A percentile compares a stretch with the other conserved stretches of the same genome.
Conservation (phyloP, 1,284 basidiomycete genomes). For the Trametes pubescens region DNA sequence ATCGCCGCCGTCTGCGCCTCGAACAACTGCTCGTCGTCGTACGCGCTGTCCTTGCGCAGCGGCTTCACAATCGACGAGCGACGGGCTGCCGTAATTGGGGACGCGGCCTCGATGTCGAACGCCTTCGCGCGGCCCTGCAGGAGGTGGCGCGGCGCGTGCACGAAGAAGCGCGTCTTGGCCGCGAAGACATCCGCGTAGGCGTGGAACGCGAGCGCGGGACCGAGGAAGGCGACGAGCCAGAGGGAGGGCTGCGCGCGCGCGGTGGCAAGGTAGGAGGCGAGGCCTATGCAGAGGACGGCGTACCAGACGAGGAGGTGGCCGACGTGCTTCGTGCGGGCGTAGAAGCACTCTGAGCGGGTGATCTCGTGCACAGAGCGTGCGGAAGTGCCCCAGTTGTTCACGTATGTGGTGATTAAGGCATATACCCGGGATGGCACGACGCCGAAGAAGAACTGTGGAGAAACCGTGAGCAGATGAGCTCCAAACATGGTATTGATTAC, state of each 20-base stretch:
- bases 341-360: conserved; percentile 32
- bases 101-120: conserved; percentile 24
- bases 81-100: background rate
- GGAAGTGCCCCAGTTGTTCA: conserved; percentile 37
- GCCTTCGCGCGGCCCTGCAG: conserved; percentile 14
- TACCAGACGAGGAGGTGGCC: conserved; percentile 37
- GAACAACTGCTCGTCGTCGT: conserved; percentile 6
- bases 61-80: background rate
- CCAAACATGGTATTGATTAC: background rate
- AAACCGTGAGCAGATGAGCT: background rate
- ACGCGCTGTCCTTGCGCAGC: background rate
- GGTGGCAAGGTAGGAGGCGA: conserved; percentile 32
- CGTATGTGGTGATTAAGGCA: conserved; percentile 32
- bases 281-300: conserved; percentile 27
- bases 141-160: conserved; percentile 26
- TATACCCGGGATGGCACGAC: conserved; percentile 35
- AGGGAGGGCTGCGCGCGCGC: conserved; percentile 25
- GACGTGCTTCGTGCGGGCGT: conserved; percentile 34
- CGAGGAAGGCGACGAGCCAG: conserved; percentile 23
- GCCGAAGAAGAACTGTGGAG: conserved; percentile 34
- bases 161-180: conserved; percentile 31
- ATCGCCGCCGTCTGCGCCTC: conserved; percentile 3
- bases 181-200: conserved; percentile 31
- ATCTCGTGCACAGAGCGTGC: conserved; percentile 35
- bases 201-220: conserved; percentile 16